Evolutionary conservation across 345 rosid species (phyloP), one percentile per base, ranked within the genome.

Genomic region (Hypericum perforatum): DNA sequence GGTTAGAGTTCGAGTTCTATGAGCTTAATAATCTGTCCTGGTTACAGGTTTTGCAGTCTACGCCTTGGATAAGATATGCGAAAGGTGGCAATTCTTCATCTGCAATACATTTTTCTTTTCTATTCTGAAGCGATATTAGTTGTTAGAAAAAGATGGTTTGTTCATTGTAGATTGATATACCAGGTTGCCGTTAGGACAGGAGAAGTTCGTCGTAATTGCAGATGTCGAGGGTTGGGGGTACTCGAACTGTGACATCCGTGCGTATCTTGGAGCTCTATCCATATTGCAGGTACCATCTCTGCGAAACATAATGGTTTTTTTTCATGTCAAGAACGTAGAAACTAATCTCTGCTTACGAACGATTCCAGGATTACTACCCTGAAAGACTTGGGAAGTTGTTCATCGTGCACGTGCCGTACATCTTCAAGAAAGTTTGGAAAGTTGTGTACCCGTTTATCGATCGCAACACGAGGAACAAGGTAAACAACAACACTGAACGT

Each of bases 201-300:
- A 78, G 56, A 70, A 75, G 53, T 75, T 75, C 40, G 41, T 66
- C 0, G 71, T 45, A 7, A 78, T 75, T 6, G 80, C 56, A 43
- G 84, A 78, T 51, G 76, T 78, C 49, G 13, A 65, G 59, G 78
- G 76, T 3, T 78, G 80, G 80, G 76, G 84, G 48, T 78, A 73
- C 61, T 71, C 76, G 12, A 78, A 78, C 60, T 54, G 59, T 44
- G 84, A 78, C 58, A 36, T 78, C 15, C 69, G 67, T 0, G 84
- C 56, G 9, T 70, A 60, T 59, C 63, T 75, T 40, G 73, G 52
- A 6, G 63, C 76, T 53, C 9, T 70, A 8, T 55, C 76, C 41
- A 62, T 75, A 49, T 37, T 78, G 56, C 80, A 74, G 79, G 82
- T 78, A 22, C 13, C 15, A 37, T 43, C 2, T 12, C 39, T 29